Evolutionary conservation across 805 yeast genomes (phyloP).

Genomic region (Saturnispora silvae): DNA sequence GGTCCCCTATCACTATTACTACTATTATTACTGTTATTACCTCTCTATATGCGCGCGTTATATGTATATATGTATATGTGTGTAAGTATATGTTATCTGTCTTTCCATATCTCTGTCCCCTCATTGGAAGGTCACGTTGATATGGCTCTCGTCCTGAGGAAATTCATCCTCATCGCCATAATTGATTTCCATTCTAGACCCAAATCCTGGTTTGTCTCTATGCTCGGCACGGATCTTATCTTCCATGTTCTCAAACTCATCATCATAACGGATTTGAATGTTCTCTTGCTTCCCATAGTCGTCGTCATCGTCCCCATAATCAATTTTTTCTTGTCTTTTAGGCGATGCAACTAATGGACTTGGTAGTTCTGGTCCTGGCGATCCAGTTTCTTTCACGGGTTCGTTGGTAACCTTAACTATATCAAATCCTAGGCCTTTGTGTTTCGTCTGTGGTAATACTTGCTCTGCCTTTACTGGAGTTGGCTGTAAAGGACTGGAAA

Average conservation of each 20-base stretch:
- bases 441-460: neutral
- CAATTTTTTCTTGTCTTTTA: neutral
- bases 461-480: too few species aligned
- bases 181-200: constrained; percentile 14
- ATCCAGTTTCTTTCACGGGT: neutral
- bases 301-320: constrained; percentile 18
- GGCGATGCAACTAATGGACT: neutral
- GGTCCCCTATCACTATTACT: neutral
- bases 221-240: constrained; percentile 7
- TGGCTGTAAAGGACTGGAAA: too few species aligned
- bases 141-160: constrained; percentile 23
- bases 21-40: neutral
- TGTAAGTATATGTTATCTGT: too few species aligned
- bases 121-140: constrained; percentile 10
- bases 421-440: constrained; percentile 6
- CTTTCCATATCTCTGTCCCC: too few species aligned
- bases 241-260: constrained; percentile 14
- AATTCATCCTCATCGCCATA: constrained; percentile 28
- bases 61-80: too few species aligned
- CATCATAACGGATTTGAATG: constrained; percentile 16
- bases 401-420: constrained; percentile 1
- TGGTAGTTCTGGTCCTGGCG: neutral
- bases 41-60: too few species aligned
- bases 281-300: constrained; percentile 6
- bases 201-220: constrained; percentile 10